These are phyloP conservation scores for Malassezia equina DNA, from an alignment of 1,284 basidiomycete species.

Conservation along the genomic window DNA sequence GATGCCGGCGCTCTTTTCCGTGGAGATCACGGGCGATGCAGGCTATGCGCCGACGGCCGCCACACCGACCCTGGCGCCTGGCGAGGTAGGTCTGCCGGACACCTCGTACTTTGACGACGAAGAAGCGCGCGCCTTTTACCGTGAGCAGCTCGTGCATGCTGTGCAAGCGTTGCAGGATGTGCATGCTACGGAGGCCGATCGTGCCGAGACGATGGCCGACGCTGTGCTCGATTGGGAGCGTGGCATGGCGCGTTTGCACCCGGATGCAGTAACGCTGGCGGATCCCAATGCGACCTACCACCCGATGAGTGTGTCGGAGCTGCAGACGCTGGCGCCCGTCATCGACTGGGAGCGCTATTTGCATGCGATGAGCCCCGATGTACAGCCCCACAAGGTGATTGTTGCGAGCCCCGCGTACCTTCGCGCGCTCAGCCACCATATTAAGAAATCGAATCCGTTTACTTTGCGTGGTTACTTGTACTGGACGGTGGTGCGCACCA, in stretches of 20 bases:
- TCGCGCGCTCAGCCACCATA: conserved; percentile 59
- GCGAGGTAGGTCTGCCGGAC: conserved; percentile 72
- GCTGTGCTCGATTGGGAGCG: conserved; percentile 65
- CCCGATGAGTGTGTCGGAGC: conserved; percentile 61
- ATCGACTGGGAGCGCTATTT: conserved; percentile 76
- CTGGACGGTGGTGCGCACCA: conserved; percentile 41
- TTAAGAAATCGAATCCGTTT: conserved; percentile 61
- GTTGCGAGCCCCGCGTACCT: conserved; percentile 75
- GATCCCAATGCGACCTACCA: conserved; percentile 84
- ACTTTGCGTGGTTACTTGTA: conserved; percentile 76
- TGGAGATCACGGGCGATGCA: conserved; percentile 74
- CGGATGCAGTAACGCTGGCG: conserved; percentile 54
- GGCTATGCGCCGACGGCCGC: conserved; percentile 79
- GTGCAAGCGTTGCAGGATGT: conserved; percentile 54
- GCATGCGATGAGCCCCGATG: conserved; percentile 58
- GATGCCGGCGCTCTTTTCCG: conserved; percentile 64
- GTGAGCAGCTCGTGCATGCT: conserved; percentile 60
- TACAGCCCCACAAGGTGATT: conserved; percentile 61
- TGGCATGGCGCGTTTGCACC: conserved; percentile 65
- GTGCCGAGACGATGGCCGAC: conserved; percentile 57
- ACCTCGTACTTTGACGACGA: conserved; percentile 89
- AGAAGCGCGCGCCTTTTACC: conserved; percentile 62
- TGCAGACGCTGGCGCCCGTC: conserved; percentile 56
- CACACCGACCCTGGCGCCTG: conserved; percentile 75
- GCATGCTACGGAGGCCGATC: conserved; percentile 56